phyloP scores from a whole-genome alignment of 2,329 filamentous ascomycete genomes.

The Metarhizium humberi region DNA sequence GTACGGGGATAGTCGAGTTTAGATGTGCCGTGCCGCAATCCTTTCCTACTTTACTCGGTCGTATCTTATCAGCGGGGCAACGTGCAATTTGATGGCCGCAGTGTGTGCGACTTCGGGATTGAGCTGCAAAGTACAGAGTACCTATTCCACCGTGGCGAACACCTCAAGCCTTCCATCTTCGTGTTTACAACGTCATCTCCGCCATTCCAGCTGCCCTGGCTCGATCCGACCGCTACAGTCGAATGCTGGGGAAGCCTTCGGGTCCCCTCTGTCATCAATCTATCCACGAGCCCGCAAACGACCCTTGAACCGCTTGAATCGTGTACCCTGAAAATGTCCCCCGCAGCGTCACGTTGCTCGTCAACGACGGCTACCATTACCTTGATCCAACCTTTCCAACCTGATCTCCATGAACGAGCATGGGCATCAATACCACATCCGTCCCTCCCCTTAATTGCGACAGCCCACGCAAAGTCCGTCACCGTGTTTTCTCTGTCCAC shows the following conservation, averaged over 20 bases:
- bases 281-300: neutral
- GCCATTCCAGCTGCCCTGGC: neutral
- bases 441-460: constrained; percentile 78
- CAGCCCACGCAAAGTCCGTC: constrained; percentile 76
- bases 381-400: constrained; percentile 41
- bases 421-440: constrained; percentile 86
- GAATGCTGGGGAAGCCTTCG: neutral
- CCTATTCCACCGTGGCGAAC: neutral
- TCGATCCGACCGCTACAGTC: neutral
- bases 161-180: neutral
- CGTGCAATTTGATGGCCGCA: neutral
- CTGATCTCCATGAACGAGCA: constrained; percentile 58
- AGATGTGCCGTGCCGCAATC: too few relatives aligned
- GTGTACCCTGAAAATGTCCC: constrained; percentile 1
- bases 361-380: constrained; percentile 1
- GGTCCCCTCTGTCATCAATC: neutral
- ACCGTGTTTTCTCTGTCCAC: constrained; percentile 82
- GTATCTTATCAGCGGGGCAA: neutral
- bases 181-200: neutral
- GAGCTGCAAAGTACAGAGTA: neutral
- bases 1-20: too few relatives aligned
- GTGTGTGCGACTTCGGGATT: neutral
- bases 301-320: neutral
- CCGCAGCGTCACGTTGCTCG: neutral
- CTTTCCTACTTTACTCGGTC: neutral